Conservation (phyloP, 2,329 filamentous ascomycete genomes). For the Xylariaceae sp. region DNA sequence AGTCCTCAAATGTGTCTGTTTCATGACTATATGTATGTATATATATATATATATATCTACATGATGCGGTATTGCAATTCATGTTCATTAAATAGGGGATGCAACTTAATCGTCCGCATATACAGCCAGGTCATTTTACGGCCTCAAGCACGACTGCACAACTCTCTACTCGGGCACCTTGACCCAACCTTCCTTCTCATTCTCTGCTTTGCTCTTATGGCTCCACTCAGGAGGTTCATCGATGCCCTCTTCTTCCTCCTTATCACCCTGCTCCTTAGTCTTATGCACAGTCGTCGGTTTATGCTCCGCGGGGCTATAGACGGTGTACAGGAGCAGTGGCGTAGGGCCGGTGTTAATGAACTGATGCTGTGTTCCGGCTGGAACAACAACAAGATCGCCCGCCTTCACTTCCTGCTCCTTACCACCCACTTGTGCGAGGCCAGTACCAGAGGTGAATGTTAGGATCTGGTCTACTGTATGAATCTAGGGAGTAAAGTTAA, state of each 20-base stretch:
- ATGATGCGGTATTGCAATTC: no score
- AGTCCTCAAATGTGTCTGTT: no score
- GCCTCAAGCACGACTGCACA: not conserved
- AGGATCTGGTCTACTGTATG: conserved; percentile 67
- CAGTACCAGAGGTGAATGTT: conserved; percentile 63
- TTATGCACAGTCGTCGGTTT: conserved; percentile 60
- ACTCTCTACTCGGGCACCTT: conserved; percentile 35
- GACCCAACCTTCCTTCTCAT: conserved; percentile 59
- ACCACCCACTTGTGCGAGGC: conserved; percentile 60
- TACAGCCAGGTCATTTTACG: no score
- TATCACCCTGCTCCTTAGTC: conserved; percentile 65
- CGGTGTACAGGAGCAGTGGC: conserved; percentile 63
- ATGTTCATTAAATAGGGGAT: no score
- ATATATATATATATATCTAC: no score
- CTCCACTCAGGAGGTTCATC: conserved; percentile 65
- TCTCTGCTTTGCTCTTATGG: conserved; percentile 57
- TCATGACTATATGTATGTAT: no score
- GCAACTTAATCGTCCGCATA: no score
- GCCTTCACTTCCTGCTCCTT: conserved; percentile 54
- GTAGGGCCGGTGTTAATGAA: conserved; percentile 64
- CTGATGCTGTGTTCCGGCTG: conserved; percentile 67
- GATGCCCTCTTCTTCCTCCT: conserved; percentile 62
- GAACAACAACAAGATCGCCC: conserved; percentile 50
- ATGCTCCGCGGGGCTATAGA: conserved; percentile 67
- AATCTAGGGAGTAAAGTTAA: conserved; percentile 33